Conservation (phyloP, 2,329 filamentous ascomycete genomes). For the Paraphaeosphaeria sporulosa region DNA sequence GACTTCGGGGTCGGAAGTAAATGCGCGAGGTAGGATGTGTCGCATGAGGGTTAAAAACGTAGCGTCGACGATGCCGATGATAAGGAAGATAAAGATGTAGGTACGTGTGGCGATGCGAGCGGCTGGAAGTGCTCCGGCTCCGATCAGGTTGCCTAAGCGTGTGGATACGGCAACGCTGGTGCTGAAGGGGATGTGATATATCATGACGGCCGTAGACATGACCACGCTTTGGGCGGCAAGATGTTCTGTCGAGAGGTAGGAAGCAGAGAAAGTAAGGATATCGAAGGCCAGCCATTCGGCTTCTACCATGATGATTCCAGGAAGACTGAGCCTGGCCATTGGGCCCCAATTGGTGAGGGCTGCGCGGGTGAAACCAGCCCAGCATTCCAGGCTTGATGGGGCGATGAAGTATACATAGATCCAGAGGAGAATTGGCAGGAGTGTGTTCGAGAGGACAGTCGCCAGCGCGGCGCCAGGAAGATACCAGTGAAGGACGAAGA, state of each 20-base stretch:
- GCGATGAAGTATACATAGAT: constrained; percentile 54
- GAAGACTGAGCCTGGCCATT: constrained; percentile 88
- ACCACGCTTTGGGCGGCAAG: constrained; percentile 76
- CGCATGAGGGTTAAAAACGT: constrained; percentile 39
- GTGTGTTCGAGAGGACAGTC: constrained; percentile 58
- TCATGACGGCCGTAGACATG: constrained; percentile 45
- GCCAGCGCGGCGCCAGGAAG: constrained; percentile 62
- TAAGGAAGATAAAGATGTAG: constrained; percentile 43
- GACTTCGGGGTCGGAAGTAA: constrained; percentile 47
- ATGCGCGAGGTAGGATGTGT: constrained; percentile 42
- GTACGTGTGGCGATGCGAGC: constrained; percentile 44
- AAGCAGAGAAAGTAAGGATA: constrained; percentile 73
- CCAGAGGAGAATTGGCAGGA: constrained; percentile 58
- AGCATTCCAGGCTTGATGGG: constrained; percentile 58
- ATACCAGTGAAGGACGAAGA: constrained; percentile 52
- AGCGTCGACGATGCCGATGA: constrained; percentile 47
- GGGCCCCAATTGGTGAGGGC: constrained; percentile 78
- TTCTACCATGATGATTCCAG: constrained; percentile 92
- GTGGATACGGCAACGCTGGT: constrained; percentile 48
- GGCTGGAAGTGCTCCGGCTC: constrained; percentile 43
- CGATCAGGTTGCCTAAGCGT: constrained; percentile 50
- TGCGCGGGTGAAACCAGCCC: constrained; percentile 75
- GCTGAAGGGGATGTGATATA: constrained; percentile 51
- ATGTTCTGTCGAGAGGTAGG: constrained; percentile 78
- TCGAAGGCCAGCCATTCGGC: constrained; percentile 60